Evolutionary conservation across 176 grass and related monocot species (phyloP).

Genomic region (Oryza nivara): DNA sequence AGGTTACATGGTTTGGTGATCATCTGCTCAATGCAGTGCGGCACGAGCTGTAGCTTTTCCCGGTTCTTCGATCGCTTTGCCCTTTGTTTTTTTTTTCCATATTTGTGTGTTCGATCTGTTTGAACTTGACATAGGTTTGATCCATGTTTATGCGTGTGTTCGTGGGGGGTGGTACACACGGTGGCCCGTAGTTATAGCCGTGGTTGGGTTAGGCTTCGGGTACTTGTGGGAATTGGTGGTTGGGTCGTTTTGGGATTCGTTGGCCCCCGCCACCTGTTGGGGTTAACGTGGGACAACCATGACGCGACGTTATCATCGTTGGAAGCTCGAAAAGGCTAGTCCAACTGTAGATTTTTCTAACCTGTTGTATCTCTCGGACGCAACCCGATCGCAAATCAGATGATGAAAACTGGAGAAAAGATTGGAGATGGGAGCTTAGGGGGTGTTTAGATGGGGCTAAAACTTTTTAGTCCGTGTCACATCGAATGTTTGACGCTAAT

Average conservation of each 20-base stretch:
- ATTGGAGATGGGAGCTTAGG: too few species aligned
- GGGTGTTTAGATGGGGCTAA: too few species aligned
- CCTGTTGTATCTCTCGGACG: not conserved
- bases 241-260: conserved; percentile 28
- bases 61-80: conserved; percentile 5
- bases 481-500: too few species aligned
- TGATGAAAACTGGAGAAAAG: not conserved
- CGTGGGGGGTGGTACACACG: not conserved
- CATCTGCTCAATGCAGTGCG: not conserved
- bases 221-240: conserved; percentile 20
- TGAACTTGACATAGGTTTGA: not conserved
- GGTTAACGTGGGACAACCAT: conserved; percentile 53
- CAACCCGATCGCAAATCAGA: not conserved
- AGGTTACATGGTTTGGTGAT: conserved; percentile 21
- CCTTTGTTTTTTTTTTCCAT: not conserved
- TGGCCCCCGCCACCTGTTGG: conserved; percentile 32
- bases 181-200: not conserved
- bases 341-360: not conserved
- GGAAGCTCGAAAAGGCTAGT: not conserved
- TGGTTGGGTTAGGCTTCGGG: not conserved
- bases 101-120: not conserved
- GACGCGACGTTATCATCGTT: conserved; percentile 18
- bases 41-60: not conserved
- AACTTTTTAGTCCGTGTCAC: too few species aligned
- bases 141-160: not conserved